Evolutionary conservation across 2,329 filamentous ascomycete species (phyloP).

Genomic region (Akanthomyces uredinophilus): DNA sequence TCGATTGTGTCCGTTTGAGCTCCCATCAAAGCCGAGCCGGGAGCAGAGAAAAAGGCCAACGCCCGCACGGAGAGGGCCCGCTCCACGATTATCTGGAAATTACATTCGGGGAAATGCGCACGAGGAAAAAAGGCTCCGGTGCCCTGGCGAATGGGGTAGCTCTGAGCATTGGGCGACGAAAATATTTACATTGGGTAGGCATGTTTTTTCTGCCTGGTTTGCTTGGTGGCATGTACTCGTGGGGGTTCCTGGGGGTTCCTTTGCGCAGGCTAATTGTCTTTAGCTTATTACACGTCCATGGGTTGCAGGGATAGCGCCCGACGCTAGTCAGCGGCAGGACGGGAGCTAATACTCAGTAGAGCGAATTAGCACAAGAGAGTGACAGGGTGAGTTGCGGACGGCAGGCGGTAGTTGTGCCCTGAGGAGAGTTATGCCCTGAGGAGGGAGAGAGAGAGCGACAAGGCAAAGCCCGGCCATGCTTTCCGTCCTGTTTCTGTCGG

Average conservation of each 20-base stretch:
- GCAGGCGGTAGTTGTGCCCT: too few relatives aligned
- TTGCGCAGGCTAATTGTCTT: not conserved
- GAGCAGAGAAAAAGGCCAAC: not conserved
- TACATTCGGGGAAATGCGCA: not conserved
- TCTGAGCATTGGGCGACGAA: not conserved
- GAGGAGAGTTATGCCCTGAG: too few relatives aligned
- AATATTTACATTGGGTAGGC: not conserved
- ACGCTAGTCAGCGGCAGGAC: not conserved
- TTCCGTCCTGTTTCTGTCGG: not conserved
- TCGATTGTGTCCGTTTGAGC: not conserved
- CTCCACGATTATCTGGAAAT: slow-evolving; percentile 3
- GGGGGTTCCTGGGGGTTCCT: not conserved
- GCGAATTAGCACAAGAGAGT: too few relatives aligned
- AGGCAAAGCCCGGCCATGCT: too few relatives aligned
- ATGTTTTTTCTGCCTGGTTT: too few relatives aligned
- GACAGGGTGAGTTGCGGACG: too few relatives aligned
- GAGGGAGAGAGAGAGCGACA: too few relatives aligned
- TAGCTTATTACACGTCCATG: not conserved
- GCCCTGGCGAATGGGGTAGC: not conserved
- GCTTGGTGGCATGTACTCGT: not conserved
- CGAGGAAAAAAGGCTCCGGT: not conserved
- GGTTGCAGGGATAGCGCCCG: not conserved
- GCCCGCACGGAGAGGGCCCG: not conserved
- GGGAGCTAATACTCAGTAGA: not conserved
- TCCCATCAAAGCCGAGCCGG: too few relatives aligned